Base-by-base conservation (phyloP, 2,329 filamentous ascomycete genomes). In the Atkinsonella hypoxylon region DNA sequence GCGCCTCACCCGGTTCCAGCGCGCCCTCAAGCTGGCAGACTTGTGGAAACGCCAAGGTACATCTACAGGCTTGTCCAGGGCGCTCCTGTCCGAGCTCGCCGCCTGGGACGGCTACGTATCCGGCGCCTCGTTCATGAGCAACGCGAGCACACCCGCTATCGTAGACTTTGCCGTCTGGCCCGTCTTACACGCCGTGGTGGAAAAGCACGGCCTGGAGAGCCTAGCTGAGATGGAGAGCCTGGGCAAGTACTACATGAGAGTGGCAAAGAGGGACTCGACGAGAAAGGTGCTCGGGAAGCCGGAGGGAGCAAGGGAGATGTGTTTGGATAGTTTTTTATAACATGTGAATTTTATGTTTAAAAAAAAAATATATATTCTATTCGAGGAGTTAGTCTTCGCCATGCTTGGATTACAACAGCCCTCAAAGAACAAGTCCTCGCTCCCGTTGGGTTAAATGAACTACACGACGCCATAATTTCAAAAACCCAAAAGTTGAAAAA, bases 81-180 rank as follows among this genome's bases (percentile, higher is more conserved):
- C 51, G 9, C 53, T 71, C 4, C 58, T 58, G 40, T 54, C 52
- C 0, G 68, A 69, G 42, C 59, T 78, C 4, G 55, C 54, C 4
- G 48, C 58, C 1, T 78, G 74, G 74, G 65, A 76, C 26, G 49
- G 43, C 4, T 67, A 69, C 43, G 63, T 62, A 0, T 51, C 52
- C n/a, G 42, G 39, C 13, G 11, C 42, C 32, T 5, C 22, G 1
- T 48, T 40, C 13, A 36, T 38, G 22, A 45, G 38, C 34, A 45
- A 39, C 20, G 17, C 32, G 10, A 20, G 13, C 36, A 39, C 17
- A 22, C 32, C n/a, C 13, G 34, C 30, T 2, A 40, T 53, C 34
- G 52, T 73, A 0, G 79, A 83, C 60, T 82, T 74, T 59, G 76
- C 75, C 0, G 59, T 81, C 3, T 81, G 76, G 74, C 78, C 79